Evolutionary conservation across 106 monocot genomes (phyloP).

Genomic region (Dendrobium chrysotoxum): DNA sequence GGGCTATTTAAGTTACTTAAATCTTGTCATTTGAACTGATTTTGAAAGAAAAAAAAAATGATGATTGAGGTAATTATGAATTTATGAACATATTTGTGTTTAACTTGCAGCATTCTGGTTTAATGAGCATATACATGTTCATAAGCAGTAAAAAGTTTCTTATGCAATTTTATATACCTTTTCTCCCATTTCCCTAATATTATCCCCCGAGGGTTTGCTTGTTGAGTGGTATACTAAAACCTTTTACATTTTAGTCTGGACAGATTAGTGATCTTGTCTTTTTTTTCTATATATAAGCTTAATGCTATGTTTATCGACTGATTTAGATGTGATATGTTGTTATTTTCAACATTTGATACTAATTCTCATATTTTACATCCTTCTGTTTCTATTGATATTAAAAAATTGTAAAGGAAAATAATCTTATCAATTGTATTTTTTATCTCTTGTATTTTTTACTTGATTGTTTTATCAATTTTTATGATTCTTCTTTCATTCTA

Average conservation of each 20-base stretch:
- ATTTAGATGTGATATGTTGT: neutral
- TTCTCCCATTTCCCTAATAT: neutral
- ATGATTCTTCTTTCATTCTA: neutral
- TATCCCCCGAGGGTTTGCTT: neutral
- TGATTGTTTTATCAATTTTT: neutral
- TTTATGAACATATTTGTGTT: neutral
- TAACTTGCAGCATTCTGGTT: neutral
- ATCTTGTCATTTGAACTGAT: neutral
- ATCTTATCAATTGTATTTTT: neutral
- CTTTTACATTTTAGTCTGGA: neutral
- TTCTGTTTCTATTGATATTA: neutral
- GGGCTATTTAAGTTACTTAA: neutral
- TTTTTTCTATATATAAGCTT: neutral
- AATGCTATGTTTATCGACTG: neutral
- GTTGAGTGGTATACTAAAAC: neutral
- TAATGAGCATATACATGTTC: conserved; percentile 2
- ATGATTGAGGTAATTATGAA: neutral
- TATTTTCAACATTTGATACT: neutral
- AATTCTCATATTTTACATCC: neutral
- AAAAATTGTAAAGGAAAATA: neutral
- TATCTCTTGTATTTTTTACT: neutral
- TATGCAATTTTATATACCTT: neutral
- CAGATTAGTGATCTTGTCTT: neutral
- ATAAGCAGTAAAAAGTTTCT: neutral
- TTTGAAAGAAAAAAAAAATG: neutral